These are phyloP conservation scores for Metarhizium robertsii DNA, from an alignment of 2,329 filamentous ascomycete species.

Conservation along the genomic window DNA sequence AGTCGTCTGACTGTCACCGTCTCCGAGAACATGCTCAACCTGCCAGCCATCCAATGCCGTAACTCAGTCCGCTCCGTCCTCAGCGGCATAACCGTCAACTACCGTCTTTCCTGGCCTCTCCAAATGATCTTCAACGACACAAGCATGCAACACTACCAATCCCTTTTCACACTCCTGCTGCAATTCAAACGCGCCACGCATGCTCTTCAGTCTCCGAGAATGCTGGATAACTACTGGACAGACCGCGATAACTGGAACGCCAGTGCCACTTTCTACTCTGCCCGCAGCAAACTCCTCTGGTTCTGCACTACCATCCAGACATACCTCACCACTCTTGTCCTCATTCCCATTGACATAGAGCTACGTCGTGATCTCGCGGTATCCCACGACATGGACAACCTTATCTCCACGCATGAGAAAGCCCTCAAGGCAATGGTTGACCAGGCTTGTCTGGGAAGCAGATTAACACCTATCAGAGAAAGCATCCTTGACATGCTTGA, in stretches of 20 bases:
- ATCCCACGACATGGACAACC: slow-evolving; percentile 68
- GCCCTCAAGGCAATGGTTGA: slow-evolving; percentile 56
- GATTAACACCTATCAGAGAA: slow-evolving; percentile 60
- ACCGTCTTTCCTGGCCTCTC: slow-evolving; percentile 57
- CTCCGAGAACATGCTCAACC: slow-evolving; percentile 27
- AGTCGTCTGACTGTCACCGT: slow-evolving; percentile 54
- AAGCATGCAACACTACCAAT: slow-evolving; percentile 58
- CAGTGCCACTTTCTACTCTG: slow-evolving; percentile 42
- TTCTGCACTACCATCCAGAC: slow-evolving; percentile 66
- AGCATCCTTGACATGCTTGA: slow-evolving; percentile 70
- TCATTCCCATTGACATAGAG: slow-evolving; percentile 47
- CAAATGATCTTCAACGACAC: slow-evolving; percentile 64
- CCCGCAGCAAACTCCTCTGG: slow-evolving; percentile 66
- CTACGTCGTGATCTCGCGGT: slow-evolving; percentile 48
- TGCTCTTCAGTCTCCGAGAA: slow-evolving; percentile 48
- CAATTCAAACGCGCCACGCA: slow-evolving; percentile 66
- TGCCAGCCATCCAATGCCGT: slow-evolving; percentile 36
- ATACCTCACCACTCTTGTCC: slow-evolving; percentile 66
- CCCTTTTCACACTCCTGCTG: slow-evolving; percentile 65
- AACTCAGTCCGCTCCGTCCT: slow-evolving; percentile 50
- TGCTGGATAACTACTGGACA: slow-evolving; percentile 30
- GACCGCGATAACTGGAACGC: slow-evolving; percentile 30
- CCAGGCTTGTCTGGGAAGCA: slow-evolving; percentile 60
- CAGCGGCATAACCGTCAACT: slow-evolving; percentile 54
- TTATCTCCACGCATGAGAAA: slow-evolving; percentile 59